Base-by-base conservation (phyloP, 1,284 basidiomycete species). In the Ceratorhiza oryzae-sativae region DNA sequence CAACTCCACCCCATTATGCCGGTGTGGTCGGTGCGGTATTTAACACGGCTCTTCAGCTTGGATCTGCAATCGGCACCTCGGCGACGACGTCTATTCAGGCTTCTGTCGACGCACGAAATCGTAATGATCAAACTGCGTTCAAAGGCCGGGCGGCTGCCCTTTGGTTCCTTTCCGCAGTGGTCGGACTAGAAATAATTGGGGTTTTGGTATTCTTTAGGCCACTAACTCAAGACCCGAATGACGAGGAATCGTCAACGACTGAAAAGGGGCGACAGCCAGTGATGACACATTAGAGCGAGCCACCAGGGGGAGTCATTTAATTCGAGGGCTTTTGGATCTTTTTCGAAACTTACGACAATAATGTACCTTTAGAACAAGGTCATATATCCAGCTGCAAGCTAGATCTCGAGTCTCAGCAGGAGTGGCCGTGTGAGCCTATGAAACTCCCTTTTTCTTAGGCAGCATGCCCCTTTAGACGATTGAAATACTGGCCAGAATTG, bases 21-120 rank as follows among this genome's bases (percentile, higher is more conserved):
- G 86, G 87, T 48, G 84, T 83, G 0, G 83, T 86, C 1, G 85
- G 86, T 18, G 86, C 87, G 1, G 83, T 87, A 36, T 86, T 86
- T 79, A 86, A 85, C 72, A 81, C 82, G 25, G 84, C 84, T 10
- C 81, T 87, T 0, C 85, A 88, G 77, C 79, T 85, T 61, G 86
- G 86, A 25, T 82, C 82, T 3, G 86, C 86, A 1, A 78, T 84
- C 25, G 84, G 84, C 15, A 78, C 84, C 53, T 83, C 86, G 5
- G 82, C 82, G 4, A 80, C 83, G 36, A 79, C 78, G 62, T 84
- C 85, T 5, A 86, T 87, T 74, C 78, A 85, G 78, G 81, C 83
- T 0, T 83, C 83, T 48, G 79, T 87, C 4, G 72, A 78, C 39
- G 39, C 51, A 12, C 51, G 63, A 6, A 70, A 75, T 42, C 73